These are phyloP conservation scores for Larix kaempferi DNA, from an alignment of 75 land plant species.

Conservation along the genomic window DNA sequence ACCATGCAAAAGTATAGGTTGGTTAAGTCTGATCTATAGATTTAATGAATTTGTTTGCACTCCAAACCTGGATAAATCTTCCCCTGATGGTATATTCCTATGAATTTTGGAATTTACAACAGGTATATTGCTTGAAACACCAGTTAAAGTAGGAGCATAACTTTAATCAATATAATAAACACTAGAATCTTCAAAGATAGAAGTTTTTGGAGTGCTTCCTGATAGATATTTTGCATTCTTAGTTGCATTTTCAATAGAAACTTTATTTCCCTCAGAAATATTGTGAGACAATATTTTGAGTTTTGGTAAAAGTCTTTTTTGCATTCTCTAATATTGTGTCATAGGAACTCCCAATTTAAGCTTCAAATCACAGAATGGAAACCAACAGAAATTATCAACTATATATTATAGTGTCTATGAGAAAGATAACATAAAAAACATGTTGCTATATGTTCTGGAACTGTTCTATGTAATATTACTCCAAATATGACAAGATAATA, in stretches of 20 bases:
- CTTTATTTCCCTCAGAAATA: slow-evolving; percentile 56
- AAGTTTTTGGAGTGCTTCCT: slow-evolving; percentile 23
- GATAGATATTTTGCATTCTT: slow-evolving; percentile 29
- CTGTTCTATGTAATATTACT: not conserved
- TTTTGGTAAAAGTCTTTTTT: slow-evolving; percentile 33
- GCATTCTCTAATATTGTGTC: slow-evolving; percentile 49
- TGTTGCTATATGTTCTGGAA: not conserved
- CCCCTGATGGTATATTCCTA: slow-evolving; percentile 12
- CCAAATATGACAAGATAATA: not conserved
- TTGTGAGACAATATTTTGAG: slow-evolving; percentile 36
- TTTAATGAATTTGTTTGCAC: slow-evolving; percentile 21
- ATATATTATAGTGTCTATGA: not conserved
- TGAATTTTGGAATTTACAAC: slow-evolving; percentile 20
- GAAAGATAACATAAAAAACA: not conserved
- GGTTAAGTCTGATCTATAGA: slow-evolving; percentile 14
- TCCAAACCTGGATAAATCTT: slow-evolving; percentile 27
- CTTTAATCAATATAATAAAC: slow-evolving; percentile 12
- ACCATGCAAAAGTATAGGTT: slow-evolving; percentile 24
- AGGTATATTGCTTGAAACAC: slow-evolving; percentile 16
- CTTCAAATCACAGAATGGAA: slow-evolving; percentile 31
- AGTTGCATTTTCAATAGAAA: slow-evolving; percentile 41
- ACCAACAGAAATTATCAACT: not conserved
- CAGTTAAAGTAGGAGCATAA: slow-evolving; percentile 22
- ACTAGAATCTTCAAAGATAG: slow-evolving; percentile 14
- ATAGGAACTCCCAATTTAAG: slow-evolving; percentile 49